Evolutionary conservation across 164 flowering plant species (phyloP), one percentile per base, ranked within the genome.

Genomic region (Protea cynaroides): DNA sequence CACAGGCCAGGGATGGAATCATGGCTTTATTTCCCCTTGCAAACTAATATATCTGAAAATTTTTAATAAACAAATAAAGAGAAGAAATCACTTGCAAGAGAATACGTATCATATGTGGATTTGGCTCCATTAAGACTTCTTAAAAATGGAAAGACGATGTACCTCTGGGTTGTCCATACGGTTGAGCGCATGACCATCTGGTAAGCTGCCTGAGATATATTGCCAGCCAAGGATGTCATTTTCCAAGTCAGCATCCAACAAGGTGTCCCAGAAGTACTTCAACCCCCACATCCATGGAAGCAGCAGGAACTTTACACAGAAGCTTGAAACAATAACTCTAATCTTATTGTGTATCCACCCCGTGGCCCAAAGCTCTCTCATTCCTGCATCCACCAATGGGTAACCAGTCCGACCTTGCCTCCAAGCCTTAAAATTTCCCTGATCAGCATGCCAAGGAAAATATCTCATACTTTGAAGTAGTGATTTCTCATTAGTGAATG

Each of bases 221-320:
- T 93, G 98, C 98, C 97, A 93, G 49, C 97, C 97, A 67, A 93
- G 90, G 64, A 93, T 87, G 72, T 93, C 98, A 63, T 88, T 73
- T 75, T 93, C 98, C 61, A 90, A 69, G 74, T 93, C 98, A 13
- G 97, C 97, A 81, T 93, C 97, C 75, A 93, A 72, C 66, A 93
- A 87, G 0, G 96, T 93, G 76, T 93, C 98, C 98, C 98, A 93
- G 65, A 93, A 93, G 65, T 93, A 93, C 73, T 88, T 93, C 98
- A 93, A 87, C 15, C 98, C 98, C 98, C 98, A 90, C 61, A 75
- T 83, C 98, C 98, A 93, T 13, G 98, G 98, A 61, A 90, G 87
- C 60, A 86, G 84, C 65, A 93, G 71, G 65, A 86, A 70, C 74
- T 93, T 93, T 25, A 93, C 94, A 66, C 70, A 85, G 71, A 93